These are phyloP conservation scores for Debaryomyces psychrophilus DNA, from an alignment of 1,139 yeast genomes.

Conservation along the genomic window DNA sequence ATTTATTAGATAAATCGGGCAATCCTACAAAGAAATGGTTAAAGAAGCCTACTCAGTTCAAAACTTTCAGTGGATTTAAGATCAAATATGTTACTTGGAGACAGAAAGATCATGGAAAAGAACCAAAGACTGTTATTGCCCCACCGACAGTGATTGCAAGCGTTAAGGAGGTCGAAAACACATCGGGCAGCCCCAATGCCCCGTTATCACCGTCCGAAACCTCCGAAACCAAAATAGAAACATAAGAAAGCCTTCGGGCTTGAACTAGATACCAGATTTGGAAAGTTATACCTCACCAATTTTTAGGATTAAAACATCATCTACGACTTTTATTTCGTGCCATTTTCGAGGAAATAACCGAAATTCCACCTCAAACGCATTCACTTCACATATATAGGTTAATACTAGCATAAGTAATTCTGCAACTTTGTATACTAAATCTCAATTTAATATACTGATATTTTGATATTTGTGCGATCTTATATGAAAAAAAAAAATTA, in stretches of 20 bases:
- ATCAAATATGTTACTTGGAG: constrained; percentile 45
- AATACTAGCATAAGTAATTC: neutral
- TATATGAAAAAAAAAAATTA: neutral
- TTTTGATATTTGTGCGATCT: constrained; percentile 2
- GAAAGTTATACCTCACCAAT: neutral
- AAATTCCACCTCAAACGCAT: neutral
- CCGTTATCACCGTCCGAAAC: constrained; percentile 6
- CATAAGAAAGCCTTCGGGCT: neutral
- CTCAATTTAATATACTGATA: neutral
- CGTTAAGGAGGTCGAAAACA: neutral
- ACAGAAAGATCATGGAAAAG: constrained; percentile 19
- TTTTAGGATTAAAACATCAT: too few species aligned
- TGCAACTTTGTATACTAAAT: neutral
- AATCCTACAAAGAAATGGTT: constrained; percentile 55
- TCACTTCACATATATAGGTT: neutral
- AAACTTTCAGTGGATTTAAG: constrained; percentile 63
- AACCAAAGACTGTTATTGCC: constrained; percentile 7
- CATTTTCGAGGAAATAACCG: neutral
- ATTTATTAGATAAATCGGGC: constrained; percentile 51
- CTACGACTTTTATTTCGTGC: neutral
- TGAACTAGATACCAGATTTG: neutral
- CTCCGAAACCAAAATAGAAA: constrained; percentile 6
- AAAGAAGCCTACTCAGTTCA: constrained; percentile 48
- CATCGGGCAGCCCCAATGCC: constrained; percentile 3
- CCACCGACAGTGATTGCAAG: neutral